These are phyloP conservation scores for Podaxis mareebaensis DNA, from an alignment of 768 basidiomycete genomes.

Conservation along the genomic window DNA sequence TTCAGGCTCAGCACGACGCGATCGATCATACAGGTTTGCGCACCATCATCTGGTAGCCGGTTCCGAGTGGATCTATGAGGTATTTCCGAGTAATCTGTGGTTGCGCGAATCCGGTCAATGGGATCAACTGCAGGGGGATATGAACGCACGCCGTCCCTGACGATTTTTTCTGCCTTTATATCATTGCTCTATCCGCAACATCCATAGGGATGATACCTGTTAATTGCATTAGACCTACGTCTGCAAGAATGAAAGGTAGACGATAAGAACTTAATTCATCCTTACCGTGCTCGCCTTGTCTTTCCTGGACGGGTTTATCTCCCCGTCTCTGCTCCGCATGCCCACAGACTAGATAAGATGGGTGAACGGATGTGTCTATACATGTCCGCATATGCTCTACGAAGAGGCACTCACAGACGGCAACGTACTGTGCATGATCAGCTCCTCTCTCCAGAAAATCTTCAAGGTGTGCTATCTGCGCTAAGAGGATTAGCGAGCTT, in stretches of 20 bases:
- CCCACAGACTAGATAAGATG: not conserved
- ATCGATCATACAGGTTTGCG: not conserved
- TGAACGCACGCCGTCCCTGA: not conserved
- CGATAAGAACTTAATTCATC: not conserved
- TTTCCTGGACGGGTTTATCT: not conserved
- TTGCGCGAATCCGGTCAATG: not conserved
- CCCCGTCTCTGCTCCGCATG: not conserved
- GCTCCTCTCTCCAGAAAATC: not conserved
- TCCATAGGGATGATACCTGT: not conserved
- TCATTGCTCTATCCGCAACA: not conserved
- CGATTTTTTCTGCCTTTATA: not conserved
- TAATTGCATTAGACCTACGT: not conserved
- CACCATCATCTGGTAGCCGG: not conserved
- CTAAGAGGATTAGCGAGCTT: not conserved
- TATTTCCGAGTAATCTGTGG: not conserved
- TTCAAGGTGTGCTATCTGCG: not conserved
- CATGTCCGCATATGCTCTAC: not conserved
- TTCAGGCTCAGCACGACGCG: not conserved
- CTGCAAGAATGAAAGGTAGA: too few species aligned
- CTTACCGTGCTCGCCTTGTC: not conserved
- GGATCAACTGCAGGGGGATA: not conserved
- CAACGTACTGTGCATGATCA: not conserved
- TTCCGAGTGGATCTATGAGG: not conserved
- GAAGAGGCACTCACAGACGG: not conserved
- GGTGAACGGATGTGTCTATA: not conserved